Base-by-base conservation (phyloP, 129 eudicot species). In the Erigeron canadensis region DNA sequence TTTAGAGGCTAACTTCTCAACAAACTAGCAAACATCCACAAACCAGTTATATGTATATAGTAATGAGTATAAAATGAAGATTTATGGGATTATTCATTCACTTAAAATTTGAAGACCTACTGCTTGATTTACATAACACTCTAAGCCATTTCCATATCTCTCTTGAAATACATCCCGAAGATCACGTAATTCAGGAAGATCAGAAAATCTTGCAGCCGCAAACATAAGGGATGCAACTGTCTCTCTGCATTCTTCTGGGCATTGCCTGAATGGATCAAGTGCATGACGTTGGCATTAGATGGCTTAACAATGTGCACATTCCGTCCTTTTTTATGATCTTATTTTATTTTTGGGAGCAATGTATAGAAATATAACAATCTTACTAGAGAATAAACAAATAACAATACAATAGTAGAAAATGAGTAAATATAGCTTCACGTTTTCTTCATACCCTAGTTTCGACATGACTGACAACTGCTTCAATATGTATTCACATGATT, bases 141-240 rank as follows among this genome's bases (percentile, higher is more conserved):
- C 99, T 65, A 94, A 71, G 42, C 93, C 84, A 81, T 72, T 87
- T 56, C 94, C 99, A 37, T 87, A 90, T 90, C 88, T 90, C 70
- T 87, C 94, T 79, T 90, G 86, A 76, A 94, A 90, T 67, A 76
- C 60, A 75, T 94, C 89, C 81, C 99, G 81, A 22, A 94, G 91
- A 28, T 94, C 99, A 68, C 97, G 93, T 64, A 94, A 73, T 73
- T 94, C 99, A 28, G 97, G 99, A 72, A 94, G 83, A 75, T 94
- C 99, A 59, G 99, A 94, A 79, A 94, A 87, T 63, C 99, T 82
- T 70, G 99, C 97, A 58, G 99, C 99, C 66, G 99, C 97, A 84
- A 85, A 90, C 91, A 90, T 90, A 40, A 94, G 77, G 43, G 94
- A 90, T 51, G 89, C 87, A 42, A 94, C 97, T 44, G 96, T 86